phyloP scores from a whole-genome alignment of 2,329 filamentous ascomycete species.

The Claviceps sp. region DNA sequence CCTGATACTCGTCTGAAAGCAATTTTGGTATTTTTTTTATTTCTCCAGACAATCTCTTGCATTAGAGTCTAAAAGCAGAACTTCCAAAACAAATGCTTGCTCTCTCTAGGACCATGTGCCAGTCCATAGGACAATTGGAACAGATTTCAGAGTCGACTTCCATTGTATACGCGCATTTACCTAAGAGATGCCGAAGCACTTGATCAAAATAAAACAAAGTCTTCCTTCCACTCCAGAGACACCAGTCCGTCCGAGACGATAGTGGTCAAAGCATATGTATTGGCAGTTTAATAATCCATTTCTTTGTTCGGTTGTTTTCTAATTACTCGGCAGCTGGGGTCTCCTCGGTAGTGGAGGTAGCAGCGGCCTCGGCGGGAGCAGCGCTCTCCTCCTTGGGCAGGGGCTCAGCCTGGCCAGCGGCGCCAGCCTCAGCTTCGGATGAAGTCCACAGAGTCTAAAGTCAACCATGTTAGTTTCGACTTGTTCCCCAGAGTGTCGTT shows the following conservation, averaged over 20 bases:
- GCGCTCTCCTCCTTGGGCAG: conserved; percentile 30
- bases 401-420: conserved; percentile 36
- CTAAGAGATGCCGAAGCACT: conserved; percentile 35
- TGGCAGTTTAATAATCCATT: conserved; percentile 14
- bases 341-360: conserved; percentile 47
- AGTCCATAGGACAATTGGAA: conserved; percentile 25
- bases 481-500: background rate
- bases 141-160: conserved; percentile 21
- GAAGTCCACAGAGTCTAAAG: conserved; percentile 94
- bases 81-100: conserved; percentile 32
- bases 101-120: conserved; percentile 24
- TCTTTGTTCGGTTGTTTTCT: conserved; percentile 8
- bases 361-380: conserved; percentile 43
- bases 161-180: conserved; percentile 27
- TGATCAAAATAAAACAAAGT: conserved; percentile 41
- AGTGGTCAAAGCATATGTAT: conserved; percentile 17
- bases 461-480: background rate
- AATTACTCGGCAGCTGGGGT: conserved; percentile 52
- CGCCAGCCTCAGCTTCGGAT: conserved; percentile 78
- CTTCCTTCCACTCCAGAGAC: conserved; percentile 52
- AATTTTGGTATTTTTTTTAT: conserved; percentile 38
- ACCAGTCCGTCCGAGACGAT: conserved; percentile 39
- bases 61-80: conserved; percentile 44
- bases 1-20: conserved; percentile 18
- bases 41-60: conserved; percentile 41